phyloP scores from a whole-genome alignment of 129 eudicot genomes.

The sunflower (Helianthus annuus) region DNA sequence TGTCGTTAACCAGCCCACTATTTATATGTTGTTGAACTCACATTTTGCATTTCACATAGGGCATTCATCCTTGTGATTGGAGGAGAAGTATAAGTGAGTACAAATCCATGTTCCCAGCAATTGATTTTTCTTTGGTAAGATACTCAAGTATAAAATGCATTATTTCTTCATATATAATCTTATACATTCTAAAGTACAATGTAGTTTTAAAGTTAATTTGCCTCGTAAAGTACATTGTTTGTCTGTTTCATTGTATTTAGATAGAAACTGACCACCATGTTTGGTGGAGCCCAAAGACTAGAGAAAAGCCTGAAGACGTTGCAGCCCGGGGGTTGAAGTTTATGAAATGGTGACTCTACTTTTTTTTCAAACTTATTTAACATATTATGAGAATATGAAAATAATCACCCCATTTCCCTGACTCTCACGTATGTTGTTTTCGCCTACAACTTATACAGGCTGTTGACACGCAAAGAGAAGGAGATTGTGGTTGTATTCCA shows the following conservation, averaged over 20 bases:
- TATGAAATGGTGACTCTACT: slow-evolving; percentile 57
- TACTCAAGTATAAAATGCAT: background rate
- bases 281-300: slow-evolving; percentile 61
- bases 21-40: slow-evolving; percentile 12
- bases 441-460: slow-evolving; percentile 41
- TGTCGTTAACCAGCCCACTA: slow-evolving; percentile 35
- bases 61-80: slow-evolving; percentile 89
- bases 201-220: background rate
- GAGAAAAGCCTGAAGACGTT: slow-evolving; percentile 74
- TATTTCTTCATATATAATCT: background rate
- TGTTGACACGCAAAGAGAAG: slow-evolving; percentile 78
- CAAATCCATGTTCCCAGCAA: slow-evolving; percentile 77
- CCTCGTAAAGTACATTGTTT: background rate
- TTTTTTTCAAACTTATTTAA: background rate
- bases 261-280: slow-evolving; percentile 77
- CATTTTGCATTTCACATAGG: slow-evolving; percentile 47
- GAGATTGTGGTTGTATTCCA: slow-evolving; percentile 95
- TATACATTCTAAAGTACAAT: slow-evolving; percentile 5
- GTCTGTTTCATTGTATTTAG: slow-evolving; percentile 38
- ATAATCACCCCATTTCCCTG: no score
- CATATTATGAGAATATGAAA: background rate
- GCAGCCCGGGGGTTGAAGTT: slow-evolving; percentile 81
- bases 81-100: slow-evolving; percentile 83
- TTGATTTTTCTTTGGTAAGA: slow-evolving; percentile 87
- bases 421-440: slow-evolving; percentile 3